Base-by-base conservation (phyloP, 2,329 filamentous ascomycete species). In the Lasiodiplodia gonubiensis region DNA sequence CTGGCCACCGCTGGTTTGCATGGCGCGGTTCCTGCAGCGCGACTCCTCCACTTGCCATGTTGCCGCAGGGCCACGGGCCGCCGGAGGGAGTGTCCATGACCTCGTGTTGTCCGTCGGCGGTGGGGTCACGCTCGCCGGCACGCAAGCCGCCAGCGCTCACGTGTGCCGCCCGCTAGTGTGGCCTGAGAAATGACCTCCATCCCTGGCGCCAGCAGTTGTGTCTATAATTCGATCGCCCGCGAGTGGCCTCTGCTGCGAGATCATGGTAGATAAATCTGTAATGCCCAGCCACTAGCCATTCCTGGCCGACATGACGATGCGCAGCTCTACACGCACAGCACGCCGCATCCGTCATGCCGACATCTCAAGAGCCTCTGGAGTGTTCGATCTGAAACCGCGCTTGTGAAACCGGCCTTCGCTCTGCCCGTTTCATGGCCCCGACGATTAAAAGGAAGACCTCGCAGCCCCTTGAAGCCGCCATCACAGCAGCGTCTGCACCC, bases 11-110 rank as follows among this genome's bases (percentile, higher is more conserved):
- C 30, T 21, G 18, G 18, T 33, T 18, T 51, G 59, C 25, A 12
- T 16, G 59, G 42, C 23, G 42, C 30, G n/a, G 59, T 63, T 63
- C 59, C 59, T 63, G 59, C 59, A 63, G 59, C 42, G 35, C 27
- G 21, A 46, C 59, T 63, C 57, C 59, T 63, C 59, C 59, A 63
- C 59, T 63, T 63, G 59, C 59, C 59, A 63, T 51, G 18, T 23
- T 51, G 42, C 59, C 59, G 59, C 46, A 63, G 59, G 59, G 42
- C 59, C 59, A 63, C 59, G 59, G 59, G 59, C 59, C 59, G 59
- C 42, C 42, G 59, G 57, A 61, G 39, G 57, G 57, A n/a, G n/a
- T 37, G 57, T 49, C 57, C 57, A 49, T 51, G 46, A 51, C 59
- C 46, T 63, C 59, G 59, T 63, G 59, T 63, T 63, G 51, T 63